Conservation (phyloP, 306 rosid species). For the Cicer chorassanicum region DNA sequence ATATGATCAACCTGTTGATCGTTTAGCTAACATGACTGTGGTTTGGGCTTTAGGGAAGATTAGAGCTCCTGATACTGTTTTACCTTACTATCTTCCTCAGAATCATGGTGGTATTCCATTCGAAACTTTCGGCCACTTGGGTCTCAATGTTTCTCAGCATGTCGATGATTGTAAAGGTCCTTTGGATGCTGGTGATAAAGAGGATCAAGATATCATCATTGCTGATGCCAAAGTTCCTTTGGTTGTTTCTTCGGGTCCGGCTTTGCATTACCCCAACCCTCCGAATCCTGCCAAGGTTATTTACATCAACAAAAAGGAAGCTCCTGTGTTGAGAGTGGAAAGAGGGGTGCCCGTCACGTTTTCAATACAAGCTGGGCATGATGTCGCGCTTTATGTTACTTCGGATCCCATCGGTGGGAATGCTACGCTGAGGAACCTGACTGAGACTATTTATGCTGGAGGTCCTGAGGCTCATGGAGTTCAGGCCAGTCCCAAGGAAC, state of each 20-base stretch:
- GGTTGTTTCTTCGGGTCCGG: conserved; percentile 64
- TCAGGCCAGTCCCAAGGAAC: conserved; percentile 78
- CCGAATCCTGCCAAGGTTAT: conserved; percentile 81
- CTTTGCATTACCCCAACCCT: conserved; percentile 79
- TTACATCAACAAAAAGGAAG: conserved; percentile 88
- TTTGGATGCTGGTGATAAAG: conserved; percentile 77
- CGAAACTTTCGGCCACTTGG: conserved; percentile 64
- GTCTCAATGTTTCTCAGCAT: conserved; percentile 67
- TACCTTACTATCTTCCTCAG: conserved; percentile 84
- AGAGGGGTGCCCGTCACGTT: conserved; percentile 88
- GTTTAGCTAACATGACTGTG: conserved; percentile 60
- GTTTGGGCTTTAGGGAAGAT: conserved; percentile 86
- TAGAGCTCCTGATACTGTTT: conserved; percentile 74
- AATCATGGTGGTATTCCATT: conserved; percentile 63
- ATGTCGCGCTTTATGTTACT: conserved; percentile 79
- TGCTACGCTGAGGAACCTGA: conserved; percentile 75
- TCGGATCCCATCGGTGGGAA: conserved; percentile 89
- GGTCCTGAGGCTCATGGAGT: conserved; percentile 87
- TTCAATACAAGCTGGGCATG: conserved; percentile 87
- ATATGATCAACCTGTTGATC: conserved; percentile 72
- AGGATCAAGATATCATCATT: conserved; percentile 78
- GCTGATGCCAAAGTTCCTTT: conserved; percentile 79
- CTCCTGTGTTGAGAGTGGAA: conserved; percentile 86
- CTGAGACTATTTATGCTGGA: conserved; percentile 83
- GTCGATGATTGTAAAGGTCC: conserved; percentile 84